Base-by-base conservation (phyloP, 495 filamentous ascomycete species). In the Trichoderma orchidacearum region DNA sequence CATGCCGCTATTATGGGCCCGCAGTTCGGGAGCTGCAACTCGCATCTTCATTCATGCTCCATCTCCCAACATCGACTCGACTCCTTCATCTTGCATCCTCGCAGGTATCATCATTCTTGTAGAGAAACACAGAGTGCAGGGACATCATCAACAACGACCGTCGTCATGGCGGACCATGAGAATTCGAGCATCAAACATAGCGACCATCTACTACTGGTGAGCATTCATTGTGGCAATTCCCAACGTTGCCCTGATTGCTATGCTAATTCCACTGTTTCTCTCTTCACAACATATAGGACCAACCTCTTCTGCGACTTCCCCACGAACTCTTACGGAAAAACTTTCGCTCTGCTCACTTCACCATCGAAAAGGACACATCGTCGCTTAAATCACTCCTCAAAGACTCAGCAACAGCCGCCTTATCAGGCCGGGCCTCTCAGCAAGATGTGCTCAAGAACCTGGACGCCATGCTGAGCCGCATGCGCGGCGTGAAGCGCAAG, bases 291-390 rank as follows among this genome's bases (percentile, higher is more conserved):
- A 11, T 41, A 28, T 54, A 95, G 91, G 93, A 98, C 68, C 92
- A 97, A 81, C 86, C 93, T 25, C 88, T 96, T 59, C 85, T 98
- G 62, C 86, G 90, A 21, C 77, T 96, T 3, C 93, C 93, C 21
- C 82, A 89, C 68, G 92, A 96, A 68, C 83, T 97, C 55, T 82
- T 89, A 38, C 86, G 93, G 55, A 86, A 89, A 65, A 97, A 95
- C 67, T 91, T 96, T 73, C 95, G 96, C 64, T 80, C 83, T 0
- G 85, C 89, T 18, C 93, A 95, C 64, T 81, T 85, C 59, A 72
- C 81, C 56, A 80, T 94, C 63, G 93, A 97, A 65, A 83, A 84
- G 61, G 86, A 91, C 56, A 82, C 81, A 59, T 80, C 83, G 55
- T 73, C 78, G 62, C 72, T 96, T 48, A 80, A 86, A 59, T 79